Evolutionary conservation across 441 rosid genomes (phyloP).

Genomic region (Gossypium lobatum): DNA sequence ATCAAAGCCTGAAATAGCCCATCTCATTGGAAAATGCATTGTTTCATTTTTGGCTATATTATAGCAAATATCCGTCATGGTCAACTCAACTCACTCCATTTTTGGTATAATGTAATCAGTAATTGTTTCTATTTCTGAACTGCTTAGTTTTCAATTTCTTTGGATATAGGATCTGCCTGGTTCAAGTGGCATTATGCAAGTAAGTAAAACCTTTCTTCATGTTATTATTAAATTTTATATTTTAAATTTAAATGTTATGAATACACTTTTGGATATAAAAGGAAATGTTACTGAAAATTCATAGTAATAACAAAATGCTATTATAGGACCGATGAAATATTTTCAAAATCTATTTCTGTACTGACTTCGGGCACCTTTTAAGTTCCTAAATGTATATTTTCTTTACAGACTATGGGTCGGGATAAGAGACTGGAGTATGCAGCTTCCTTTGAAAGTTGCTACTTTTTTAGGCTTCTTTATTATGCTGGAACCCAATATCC

Average conservation of each 20-base stretch:
- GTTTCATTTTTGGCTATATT: background rate
- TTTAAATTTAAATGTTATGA: background rate
- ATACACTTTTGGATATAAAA: background rate
- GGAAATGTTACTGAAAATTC: background rate
- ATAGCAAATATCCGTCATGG: background rate
- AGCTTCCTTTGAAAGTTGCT: constrained; percentile 78
- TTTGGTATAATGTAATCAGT: background rate
- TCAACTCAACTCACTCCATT: background rate
- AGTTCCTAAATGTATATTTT: constrained; percentile 14
- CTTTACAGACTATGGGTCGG: constrained; percentile 80
- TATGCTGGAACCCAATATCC: constrained; percentile 92
- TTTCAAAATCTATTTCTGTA: background rate
- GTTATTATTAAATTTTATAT: background rate
- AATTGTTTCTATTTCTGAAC: background rate
- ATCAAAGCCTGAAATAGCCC: background rate
- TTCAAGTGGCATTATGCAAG: constrained; percentile 98
- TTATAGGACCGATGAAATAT: background rate
- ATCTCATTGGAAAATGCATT: background rate
- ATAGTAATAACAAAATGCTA: background rate
- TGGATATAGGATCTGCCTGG: constrained; percentile 73
- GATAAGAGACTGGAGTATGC: constrained; percentile 88
- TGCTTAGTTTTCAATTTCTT: constrained; percentile 16
- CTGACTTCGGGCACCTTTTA: background rate
- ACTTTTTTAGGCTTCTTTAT: constrained; percentile 83
- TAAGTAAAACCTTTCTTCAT: constrained; percentile 33